Percentiles rank a stretch among this genome's conserved stretches.
These are phyloP conservation scores for Mycena filopes DNA, from an alignment of 768 basidiomycete genomes.

Conservation along the genomic window DNA sequence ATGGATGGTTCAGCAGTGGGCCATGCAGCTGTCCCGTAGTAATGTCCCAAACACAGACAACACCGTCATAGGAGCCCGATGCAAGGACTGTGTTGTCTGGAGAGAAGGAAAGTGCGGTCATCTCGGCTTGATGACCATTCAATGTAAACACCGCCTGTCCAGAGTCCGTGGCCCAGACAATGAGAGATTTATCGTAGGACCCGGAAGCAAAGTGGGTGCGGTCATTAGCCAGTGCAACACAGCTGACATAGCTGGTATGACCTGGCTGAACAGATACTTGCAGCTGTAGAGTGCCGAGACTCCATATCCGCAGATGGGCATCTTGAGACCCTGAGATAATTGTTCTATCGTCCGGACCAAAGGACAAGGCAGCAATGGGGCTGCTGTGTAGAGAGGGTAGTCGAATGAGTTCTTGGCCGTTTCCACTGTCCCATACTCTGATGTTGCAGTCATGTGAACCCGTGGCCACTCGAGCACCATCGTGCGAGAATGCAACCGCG, in stretches of 20 bases:
- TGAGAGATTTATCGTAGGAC: not conserved
- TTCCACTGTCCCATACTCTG: slow-evolving; percentile 2
- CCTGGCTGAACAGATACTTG: not conserved
- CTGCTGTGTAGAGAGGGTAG: not conserved
- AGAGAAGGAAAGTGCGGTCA: not conserved
- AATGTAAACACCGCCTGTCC: not conserved
- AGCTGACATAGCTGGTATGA: not conserved
- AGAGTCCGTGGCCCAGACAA: not conserved
- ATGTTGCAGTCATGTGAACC: not conserved
- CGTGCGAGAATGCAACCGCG: not conserved
- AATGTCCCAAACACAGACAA: not conserved
- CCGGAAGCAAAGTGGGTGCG: not conserved
- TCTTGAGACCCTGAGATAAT: not conserved
- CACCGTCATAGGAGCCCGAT: not conserved
- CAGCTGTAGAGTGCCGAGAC: not conserved
- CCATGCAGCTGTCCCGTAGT: not conserved
- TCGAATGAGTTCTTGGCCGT: not conserved
- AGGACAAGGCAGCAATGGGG: not conserved
- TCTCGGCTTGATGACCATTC: not conserved
- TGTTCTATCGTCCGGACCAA: not conserved
- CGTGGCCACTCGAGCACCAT: not conserved
- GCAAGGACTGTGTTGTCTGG: not conserved
- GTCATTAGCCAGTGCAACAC: not conserved
- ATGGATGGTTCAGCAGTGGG: not conserved
- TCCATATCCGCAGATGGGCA: not conserved